Percentiles rank a stretch among this genome's conserved stretches.
phyloP scores from a whole-genome alignment of 2,329 filamentous ascomycete species.

The Fusarium begoniae region DNA sequence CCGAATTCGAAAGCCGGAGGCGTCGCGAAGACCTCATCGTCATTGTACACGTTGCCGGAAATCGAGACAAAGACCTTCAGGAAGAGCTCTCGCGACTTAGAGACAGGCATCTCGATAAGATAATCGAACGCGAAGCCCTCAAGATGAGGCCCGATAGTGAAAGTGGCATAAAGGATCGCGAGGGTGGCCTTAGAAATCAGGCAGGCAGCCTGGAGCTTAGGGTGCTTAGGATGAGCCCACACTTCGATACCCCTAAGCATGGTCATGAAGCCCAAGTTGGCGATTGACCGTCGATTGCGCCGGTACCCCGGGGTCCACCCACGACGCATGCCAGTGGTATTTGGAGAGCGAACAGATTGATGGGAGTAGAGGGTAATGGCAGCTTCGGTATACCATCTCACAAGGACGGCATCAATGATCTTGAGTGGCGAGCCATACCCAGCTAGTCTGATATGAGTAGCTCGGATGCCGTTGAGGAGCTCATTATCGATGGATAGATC shows the following conservation, averaged over 20 bases:
- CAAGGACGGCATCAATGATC: slow-evolving; percentile 1
- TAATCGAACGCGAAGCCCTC: neutral
- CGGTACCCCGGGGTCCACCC: neutral
- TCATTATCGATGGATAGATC: slow-evolving; percentile 5
- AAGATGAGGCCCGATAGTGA: slow-evolving; percentile 29
- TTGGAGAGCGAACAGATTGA: neutral
- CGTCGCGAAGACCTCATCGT: neutral
- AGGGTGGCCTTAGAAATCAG: slow-evolving; percentile 31
- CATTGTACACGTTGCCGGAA: neutral
- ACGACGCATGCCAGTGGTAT: neutral
- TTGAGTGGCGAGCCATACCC: neutral
- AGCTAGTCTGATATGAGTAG: neutral
- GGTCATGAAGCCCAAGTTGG: slow-evolving; percentile 40
- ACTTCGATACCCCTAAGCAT: slow-evolving; percentile 34
- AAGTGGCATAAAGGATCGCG: slow-evolving; percentile 33
- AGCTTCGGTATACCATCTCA: slow-evolving; percentile 6
- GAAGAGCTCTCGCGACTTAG: neutral
- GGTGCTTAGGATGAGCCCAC: slow-evolving; percentile 11
- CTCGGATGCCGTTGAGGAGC: neutral
- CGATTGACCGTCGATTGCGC: neutral
- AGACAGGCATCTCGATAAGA: neutral
- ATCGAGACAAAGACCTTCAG: slow-evolving; percentile 4
- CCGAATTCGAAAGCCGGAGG: slow-evolving; percentile 31
- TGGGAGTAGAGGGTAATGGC: neutral
- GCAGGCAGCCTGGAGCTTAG: slow-evolving; percentile 23